phyloP scores from a whole-genome alignment of 1,284 basidiomycete genomes.

The Austropuccinia psidii region DNA sequence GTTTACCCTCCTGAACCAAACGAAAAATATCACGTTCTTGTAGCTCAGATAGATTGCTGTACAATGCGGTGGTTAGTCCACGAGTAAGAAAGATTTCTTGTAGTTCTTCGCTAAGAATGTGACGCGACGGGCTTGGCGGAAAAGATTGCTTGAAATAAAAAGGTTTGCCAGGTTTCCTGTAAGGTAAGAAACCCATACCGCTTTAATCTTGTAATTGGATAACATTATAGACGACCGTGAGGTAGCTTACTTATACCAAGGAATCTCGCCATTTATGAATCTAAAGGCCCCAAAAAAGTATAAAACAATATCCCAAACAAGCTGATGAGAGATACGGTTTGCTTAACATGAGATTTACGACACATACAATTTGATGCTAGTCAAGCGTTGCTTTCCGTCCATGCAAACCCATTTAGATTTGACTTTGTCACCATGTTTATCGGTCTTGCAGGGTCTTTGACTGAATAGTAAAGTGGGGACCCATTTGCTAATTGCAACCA shows the following conservation, averaged over 20 bases:
- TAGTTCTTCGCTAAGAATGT: conserved; percentile 14
- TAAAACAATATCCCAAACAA: not conserved
- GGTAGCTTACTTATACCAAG: conserved; percentile 30
- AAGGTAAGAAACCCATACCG: not conserved
- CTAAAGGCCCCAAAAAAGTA: not conserved
- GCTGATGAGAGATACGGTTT: not conserved
- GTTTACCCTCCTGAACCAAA: conserved; percentile 36
- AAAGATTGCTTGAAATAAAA: conserved; percentile 31
- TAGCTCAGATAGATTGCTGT: conserved; percentile 10
- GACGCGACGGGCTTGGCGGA: conserved; percentile 17
- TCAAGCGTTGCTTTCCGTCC: conserved; percentile 36
- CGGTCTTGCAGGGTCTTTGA: not conserved
- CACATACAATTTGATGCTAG: conserved; percentile 34
- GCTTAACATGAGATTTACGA: not conserved
- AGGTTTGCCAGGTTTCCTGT: conserved; percentile 18
- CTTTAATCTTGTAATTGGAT: not conserved
- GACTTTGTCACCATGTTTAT: not conserved
- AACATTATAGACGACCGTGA: too few species aligned
- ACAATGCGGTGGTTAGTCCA: conserved; percentile 32
- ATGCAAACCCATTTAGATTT: conserved; percentile 35
- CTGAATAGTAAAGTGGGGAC: conserved; percentile 36
- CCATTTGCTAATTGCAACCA: conserved; percentile 23
- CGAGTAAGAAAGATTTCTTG: conserved; percentile 25
- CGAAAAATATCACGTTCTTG: conserved; percentile 37
- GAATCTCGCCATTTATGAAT: conserved; percentile 30